These are phyloP conservation scores for Pseudogymnoascus destructans DNA, from an alignment of 2,329 filamentous ascomycete genomes.

Conservation along the genomic window DNA sequence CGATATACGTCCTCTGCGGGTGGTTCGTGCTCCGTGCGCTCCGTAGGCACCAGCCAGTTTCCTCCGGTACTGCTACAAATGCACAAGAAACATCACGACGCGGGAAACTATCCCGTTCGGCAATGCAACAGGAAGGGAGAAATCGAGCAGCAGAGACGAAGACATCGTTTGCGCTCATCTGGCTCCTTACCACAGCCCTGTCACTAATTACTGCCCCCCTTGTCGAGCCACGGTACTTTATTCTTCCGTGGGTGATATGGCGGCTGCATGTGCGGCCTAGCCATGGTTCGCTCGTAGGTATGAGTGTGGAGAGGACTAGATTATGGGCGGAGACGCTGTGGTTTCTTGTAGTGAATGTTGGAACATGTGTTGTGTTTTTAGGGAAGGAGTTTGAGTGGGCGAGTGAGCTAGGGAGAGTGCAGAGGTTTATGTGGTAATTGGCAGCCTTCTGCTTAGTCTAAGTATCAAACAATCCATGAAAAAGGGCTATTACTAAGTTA, in stretches of 20 bases:
- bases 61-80: slow-evolving; percentile 15
- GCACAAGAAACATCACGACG: slow-evolving; percentile 13
- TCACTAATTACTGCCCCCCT: slow-evolving; percentile 80
- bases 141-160: slow-evolving; percentile 20
- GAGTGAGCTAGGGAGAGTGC: slow-evolving; percentile 38
- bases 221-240: slow-evolving; percentile 92
- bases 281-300: slow-evolving; percentile 8
- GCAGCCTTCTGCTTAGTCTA: too few species aligned
- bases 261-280: slow-evolving; percentile 55
- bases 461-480: too few species aligned
- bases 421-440: slow-evolving; percentile 76
- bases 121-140: slow-evolving; percentile 13
- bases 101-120: not conserved
- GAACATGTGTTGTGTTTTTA: slow-evolving; percentile 61
- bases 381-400: slow-evolving; percentile 51
- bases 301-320: slow-evolving; percentile 1
- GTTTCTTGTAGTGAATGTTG: slow-evolving; percentile 51
- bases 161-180: slow-evolving; percentile 41
- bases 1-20: slow-evolving; percentile 57
- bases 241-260: slow-evolving; percentile 91
- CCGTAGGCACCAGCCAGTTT: slow-evolving; percentile 31
- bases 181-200: slow-evolving; percentile 56
- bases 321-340: slow-evolving; percentile 54
- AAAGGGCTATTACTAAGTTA: too few species aligned
- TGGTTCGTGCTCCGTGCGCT: slow-evolving; percentile 48